Percentiles rank a stretch among this genome's conserved stretches.
Conservation (phyloP, 139 green algal species). For the Chlorella vulgaris region DNA sequence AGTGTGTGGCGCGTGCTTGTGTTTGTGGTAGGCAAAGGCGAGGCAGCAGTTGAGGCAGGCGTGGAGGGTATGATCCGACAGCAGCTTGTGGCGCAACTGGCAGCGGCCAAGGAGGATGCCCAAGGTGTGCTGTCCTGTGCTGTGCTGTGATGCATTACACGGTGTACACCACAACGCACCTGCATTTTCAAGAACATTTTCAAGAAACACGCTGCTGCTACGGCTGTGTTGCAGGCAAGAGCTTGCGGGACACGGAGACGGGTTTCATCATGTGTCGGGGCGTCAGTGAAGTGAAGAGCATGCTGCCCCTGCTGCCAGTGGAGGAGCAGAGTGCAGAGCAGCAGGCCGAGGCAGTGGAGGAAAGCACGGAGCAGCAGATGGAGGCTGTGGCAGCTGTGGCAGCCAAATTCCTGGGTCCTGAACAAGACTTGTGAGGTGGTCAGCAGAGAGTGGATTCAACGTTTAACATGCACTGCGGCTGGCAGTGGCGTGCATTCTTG, state of each 20-base stretch:
- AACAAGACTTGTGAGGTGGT: no score
- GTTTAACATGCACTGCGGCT: neutral
- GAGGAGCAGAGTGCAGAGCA: slow-evolving; percentile 33
- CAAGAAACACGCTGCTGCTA: neutral
- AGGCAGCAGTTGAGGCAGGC: neutral
- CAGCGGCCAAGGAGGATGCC: slow-evolving; percentile 20
- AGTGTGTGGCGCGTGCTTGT: slow-evolving; percentile 9
- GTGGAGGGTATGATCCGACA: neutral
- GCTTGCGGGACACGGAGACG: slow-evolving; percentile 12
- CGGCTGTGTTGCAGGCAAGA: slow-evolving; percentile 9
- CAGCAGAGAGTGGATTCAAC: no score
- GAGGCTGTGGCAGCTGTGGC: neutral
- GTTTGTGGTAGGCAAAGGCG: neutral
- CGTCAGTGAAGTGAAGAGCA: neutral
- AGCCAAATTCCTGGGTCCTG: neutral
- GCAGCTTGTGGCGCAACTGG: neutral
- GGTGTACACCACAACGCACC: neutral
- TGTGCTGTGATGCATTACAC: no score
- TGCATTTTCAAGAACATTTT: neutral
- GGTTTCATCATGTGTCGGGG: slow-evolving; percentile 26
- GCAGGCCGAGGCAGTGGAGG: slow-evolving; percentile 29
- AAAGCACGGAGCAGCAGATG: slow-evolving; percentile 8
- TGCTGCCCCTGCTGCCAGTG: slow-evolving; percentile 15
- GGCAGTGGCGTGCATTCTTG: neutral
- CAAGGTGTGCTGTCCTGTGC: slow-evolving; percentile 13